phyloP scores from a whole-genome alignment of 1,284 basidiomycete species.

The Microbotryum scabiosae region DNA sequence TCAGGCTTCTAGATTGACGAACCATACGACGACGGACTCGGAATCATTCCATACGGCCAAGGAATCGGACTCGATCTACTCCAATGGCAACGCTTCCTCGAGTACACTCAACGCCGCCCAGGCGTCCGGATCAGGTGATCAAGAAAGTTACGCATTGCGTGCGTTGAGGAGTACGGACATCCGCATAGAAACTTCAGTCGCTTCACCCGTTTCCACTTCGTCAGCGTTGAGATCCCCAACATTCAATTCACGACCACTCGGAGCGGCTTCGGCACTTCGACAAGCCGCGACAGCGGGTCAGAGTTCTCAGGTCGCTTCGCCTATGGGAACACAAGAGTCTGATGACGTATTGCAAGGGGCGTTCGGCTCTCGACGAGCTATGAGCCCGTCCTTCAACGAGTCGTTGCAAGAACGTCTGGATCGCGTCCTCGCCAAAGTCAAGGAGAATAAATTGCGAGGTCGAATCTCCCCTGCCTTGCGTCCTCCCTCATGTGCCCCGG shows the following conservation, averaged over 20 bases:
- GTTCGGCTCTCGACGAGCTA: constrained; percentile 44
- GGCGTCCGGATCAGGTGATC: background rate
- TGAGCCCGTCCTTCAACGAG: constrained; percentile 39
- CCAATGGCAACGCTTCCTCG: constrained; percentile 1
- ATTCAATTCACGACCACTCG: too few relatives aligned
- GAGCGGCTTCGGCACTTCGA: too few relatives aligned
- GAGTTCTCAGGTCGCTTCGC: background rate
- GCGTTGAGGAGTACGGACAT: too few relatives aligned
- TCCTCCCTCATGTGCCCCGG: constrained; percentile 1
- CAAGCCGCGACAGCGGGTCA: too few relatives aligned
- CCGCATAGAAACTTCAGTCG: too few relatives aligned
- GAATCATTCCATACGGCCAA: constrained; percentile 32
- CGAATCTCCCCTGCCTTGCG: constrained; percentile 10
- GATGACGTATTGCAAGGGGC: constrained; percentile 55
- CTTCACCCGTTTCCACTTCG: too few relatives aligned
- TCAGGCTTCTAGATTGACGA: constrained; percentile 6
- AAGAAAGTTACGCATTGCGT: background rate
- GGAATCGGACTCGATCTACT: constrained; percentile 11
- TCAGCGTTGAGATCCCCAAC: too few relatives aligned
- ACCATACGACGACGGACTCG: constrained; percentile 27
- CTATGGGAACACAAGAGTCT: constrained; percentile 36
- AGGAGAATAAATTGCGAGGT: constrained; percentile 23
- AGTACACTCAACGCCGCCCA: background rate
- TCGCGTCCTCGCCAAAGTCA: constrained; percentile 60
- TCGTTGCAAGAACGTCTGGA: constrained; percentile 64